phyloP scores from a whole-genome alignment of 164 flowering plant species.

The Vitis cinerea region DNA sequence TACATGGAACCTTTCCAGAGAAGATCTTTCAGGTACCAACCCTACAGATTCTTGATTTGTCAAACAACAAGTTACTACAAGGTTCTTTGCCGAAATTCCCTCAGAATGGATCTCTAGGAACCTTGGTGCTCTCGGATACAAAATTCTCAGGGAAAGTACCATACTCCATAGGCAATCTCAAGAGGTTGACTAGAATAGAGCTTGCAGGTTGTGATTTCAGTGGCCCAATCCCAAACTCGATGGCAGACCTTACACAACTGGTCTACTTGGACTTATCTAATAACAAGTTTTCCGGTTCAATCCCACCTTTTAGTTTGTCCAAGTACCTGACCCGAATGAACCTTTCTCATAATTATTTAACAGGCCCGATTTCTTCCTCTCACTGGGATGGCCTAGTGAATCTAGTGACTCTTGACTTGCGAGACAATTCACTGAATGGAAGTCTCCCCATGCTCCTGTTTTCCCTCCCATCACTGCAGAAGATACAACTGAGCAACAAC shows the following conservation, averaged over 20 bases:
- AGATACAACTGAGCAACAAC: too few species aligned
- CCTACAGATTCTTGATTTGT: too few species aligned
- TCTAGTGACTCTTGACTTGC: conserved; percentile 2
- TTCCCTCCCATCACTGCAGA: too few species aligned
- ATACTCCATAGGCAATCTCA: too few species aligned
- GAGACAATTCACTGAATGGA: too few species aligned
- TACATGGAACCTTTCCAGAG: too few species aligned
- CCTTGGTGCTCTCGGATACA: conserved; percentile 3
- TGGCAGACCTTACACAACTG: conserved; percentile 23
- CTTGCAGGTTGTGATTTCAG: too few species aligned
- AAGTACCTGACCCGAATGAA: conserved; percentile 15
- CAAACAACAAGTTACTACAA: neutral
- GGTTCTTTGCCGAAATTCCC: conserved; percentile 14
- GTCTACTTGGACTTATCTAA: conserved; percentile 1
- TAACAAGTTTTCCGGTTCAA: too few species aligned
- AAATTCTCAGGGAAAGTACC: neutral
- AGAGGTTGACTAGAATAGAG: too few species aligned
- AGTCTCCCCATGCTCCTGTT: too few species aligned
- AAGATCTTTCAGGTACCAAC: too few species aligned
- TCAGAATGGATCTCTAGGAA: conserved; percentile 3
- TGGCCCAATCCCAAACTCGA: conserved; percentile 12
- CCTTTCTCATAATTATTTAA: conserved; percentile 18
- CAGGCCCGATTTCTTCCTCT: conserved; percentile 21
- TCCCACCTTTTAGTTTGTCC: neutral
- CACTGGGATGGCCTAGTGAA: conserved; percentile 7